Base-by-base conservation (phyloP, 192 early-diverging fungal genomes). In the Podila verticillata region DNA sequence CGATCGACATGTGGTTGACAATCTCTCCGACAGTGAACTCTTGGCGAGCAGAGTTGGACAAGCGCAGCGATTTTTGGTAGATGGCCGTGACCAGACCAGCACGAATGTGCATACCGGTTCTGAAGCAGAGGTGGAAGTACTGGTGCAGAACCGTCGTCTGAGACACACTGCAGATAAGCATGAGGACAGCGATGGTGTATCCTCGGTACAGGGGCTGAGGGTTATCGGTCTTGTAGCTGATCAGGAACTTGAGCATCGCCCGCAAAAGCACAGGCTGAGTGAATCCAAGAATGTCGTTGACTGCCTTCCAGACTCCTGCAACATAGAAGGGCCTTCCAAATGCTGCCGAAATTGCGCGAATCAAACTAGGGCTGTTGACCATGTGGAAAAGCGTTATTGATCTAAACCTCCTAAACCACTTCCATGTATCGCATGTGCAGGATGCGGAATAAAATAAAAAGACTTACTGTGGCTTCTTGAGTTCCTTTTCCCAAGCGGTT, bases 61-160 rank as follows among this genome's bases (percentile, higher is more conserved):
- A 88, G 3, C 82, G 54, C 39, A 99, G 84, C 8, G 94, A 86
- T 80, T 98, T 99, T 51, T 87, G 86, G 78, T 97, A 98, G 31
- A 98, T 92, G 31, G 93, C 90, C 0, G 95, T 89, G 35, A 93
- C 90, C 29, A 95, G 74, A 28, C 92, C 93, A 10, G 94, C 88
- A 61, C 91, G 91, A 29, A 91, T 80, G 56, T 89, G 89, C 90
- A 94, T 92, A 39, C 93, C 92, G 5, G 89, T 91, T 28, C 87
- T 84, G 72, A 94, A 89, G 72, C 93, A 95, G 60, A 89, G 75
- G 65, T 96, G 94, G 84, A 96, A 95, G 83, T 96, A 95, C 69
- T 96, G 96, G 72, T 97, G 95, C 34, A 96, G 84, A 13, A 96
- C 83, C 48, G 92, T 77, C 4, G 96, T 94, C 81, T 97, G 94